Conservation (phyloP, 2,329 filamentous ascomycete genomes). For the Eurotiales sp. region DNA sequence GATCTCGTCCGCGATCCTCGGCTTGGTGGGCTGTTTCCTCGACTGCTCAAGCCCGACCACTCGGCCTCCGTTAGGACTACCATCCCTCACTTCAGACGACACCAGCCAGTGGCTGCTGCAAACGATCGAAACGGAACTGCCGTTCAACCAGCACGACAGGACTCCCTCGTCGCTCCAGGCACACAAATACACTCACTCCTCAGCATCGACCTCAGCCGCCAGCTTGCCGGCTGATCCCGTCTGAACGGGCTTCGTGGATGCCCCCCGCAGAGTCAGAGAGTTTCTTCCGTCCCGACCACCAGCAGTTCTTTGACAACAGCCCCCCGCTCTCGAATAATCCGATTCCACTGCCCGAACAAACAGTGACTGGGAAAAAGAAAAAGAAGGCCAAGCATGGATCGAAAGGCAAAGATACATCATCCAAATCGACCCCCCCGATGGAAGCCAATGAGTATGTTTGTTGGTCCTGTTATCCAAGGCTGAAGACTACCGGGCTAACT, state of each 20-base stretch:
- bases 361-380: conserved; percentile 28
- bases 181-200: too few relatives aligned
- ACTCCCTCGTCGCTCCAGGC: not conserved
- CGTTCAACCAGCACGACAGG: too few relatives aligned
- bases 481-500: conserved; percentile 13
- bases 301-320: conserved; percentile 30
- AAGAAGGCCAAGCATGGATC: conserved; percentile 39
- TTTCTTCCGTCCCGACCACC: conserved; percentile 34
- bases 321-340: conserved; percentile 26
- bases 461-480: not conserved
- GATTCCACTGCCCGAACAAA: conserved; percentile 27
- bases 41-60: not conserved
- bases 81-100: not conserved
- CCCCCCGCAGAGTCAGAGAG: conserved; percentile 39
- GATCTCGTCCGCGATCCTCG: not conserved
- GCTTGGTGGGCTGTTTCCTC: too few relatives aligned
- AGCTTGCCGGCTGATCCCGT: conserved; percentile 2
- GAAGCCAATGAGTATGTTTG: conserved; percentile 35
- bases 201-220: not conserved
- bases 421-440: conserved; percentile 29
- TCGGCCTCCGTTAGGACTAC: not conserved
- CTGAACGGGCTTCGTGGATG: conserved; percentile 34
- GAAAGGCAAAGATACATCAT: conserved; percentile 33
- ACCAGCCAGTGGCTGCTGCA: too few relatives aligned
- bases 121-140: too few relatives aligned